Evolutionary conservation across 106 monocot species (phyloP).

Genomic region (Vanilla planifolia): DNA sequence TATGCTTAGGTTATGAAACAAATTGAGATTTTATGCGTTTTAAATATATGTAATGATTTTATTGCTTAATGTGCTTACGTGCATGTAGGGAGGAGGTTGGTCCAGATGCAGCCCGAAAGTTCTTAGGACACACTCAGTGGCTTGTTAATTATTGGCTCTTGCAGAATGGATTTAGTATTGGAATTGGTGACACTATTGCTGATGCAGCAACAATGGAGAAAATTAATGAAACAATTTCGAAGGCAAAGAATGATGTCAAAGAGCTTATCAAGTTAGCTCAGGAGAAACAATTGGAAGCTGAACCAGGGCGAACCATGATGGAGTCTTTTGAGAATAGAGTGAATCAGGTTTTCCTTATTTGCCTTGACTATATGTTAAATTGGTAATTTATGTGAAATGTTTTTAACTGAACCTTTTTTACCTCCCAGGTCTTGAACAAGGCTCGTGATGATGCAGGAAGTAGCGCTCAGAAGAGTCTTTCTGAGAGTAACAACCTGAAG

Average conservation of each 20-base stretch:
- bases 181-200: slow-evolving; percentile 97
- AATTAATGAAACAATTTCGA: slow-evolving; percentile 94
- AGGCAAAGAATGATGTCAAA: slow-evolving; percentile 93
- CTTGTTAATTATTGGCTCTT: slow-evolving; percentile 99
- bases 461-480: slow-evolving; percentile 96
- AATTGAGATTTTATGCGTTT: background rate
- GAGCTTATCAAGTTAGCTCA: slow-evolving; percentile 84
- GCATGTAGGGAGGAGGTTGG: slow-evolving; percentile 97
- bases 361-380: background rate
- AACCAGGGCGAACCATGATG: slow-evolving; percentile 95
- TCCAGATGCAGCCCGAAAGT: slow-evolving; percentile 96
- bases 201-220: slow-evolving; percentile 97
- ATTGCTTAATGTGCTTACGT: background rate
- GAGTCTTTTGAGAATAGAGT: slow-evolving; percentile 98
- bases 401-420: slow-evolving; percentile 12
- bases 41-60: background rate
- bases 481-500: slow-evolving; percentile 97
- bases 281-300: slow-evolving; percentile 80
- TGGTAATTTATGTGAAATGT: background rate
- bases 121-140: slow-evolving; percentile 97
- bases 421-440: slow-evolving; percentile 89
- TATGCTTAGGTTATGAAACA: slow-evolving; percentile 9
- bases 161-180: slow-evolving; percentile 92
- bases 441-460: slow-evolving; percentile 98
- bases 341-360: slow-evolving; percentile 52